phyloP scores from a whole-genome alignment of 148 eudicot species.

The Arbutus unedo region DNA sequence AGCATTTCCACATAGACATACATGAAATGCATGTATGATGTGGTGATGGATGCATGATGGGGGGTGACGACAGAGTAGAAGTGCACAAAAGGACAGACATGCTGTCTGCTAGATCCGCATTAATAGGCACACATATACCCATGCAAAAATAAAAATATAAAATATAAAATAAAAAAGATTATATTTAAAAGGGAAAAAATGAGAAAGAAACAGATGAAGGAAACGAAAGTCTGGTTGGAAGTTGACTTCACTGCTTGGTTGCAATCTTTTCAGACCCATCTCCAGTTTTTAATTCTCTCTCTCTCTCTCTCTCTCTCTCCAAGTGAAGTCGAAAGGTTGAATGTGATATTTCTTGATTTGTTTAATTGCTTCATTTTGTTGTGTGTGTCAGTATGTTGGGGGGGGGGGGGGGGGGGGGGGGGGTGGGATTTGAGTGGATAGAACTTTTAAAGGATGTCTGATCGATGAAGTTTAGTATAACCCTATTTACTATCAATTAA shows the following conservation, averaged over 20 bases:
- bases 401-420: too few relatives aligned
- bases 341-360: not conserved
- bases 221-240: constrained; percentile 12
- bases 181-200: not conserved
- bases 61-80: not conserved
- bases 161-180: too few relatives aligned
- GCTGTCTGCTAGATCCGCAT: constrained; percentile 42
- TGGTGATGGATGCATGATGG: not conserved
- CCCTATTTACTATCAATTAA: too few relatives aligned
- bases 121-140: constrained; percentile 34
- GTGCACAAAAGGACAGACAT: constrained; percentile 36
- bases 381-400: not conserved
- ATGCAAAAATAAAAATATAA: constrained; percentile 14
- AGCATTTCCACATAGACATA: not conserved
- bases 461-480: too few relatives aligned
- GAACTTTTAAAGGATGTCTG: too few relatives aligned
- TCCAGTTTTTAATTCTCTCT: not conserved
- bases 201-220: not conserved
- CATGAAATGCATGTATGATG: not conserved
- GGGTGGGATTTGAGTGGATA: too few relatives aligned
- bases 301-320: not conserved
- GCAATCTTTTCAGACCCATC: constrained; percentile 22
- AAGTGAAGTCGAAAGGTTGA: not conserved
- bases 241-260: constrained; percentile 32
- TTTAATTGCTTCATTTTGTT: not conserved